Evolutionary conservation across 2,329 filamentous ascomycete species (phyloP).

Genomic region (Ophiocordyceps camponoti-floridani): DNA sequence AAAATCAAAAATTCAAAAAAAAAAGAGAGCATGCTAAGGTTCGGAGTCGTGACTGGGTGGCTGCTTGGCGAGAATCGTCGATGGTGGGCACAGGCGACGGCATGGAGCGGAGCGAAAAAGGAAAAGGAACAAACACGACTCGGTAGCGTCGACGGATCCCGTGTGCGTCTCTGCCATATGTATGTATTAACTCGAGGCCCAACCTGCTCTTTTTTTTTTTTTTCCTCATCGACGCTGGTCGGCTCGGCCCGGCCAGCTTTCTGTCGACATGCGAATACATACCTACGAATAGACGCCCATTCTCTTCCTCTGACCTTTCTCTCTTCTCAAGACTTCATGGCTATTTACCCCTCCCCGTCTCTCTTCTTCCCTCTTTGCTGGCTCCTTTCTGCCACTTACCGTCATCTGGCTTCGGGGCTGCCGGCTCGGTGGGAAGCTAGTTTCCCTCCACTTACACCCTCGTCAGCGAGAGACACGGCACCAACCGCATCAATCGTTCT

Average conservation of each 20-base stretch:
- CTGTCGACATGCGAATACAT: neutral
- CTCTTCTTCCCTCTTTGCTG: slow-evolving; percentile 2
- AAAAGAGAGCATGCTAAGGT: neutral
- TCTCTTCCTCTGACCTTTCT: slow-evolving; percentile 17
- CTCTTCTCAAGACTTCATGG: slow-evolving; percentile 6
- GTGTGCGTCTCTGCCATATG: neutral
- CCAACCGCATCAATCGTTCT: neutral
- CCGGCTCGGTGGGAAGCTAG: neutral
- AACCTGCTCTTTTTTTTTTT: neutral
- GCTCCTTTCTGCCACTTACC: neutral
- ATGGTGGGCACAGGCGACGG: neutral
- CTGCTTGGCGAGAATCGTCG: neutral
- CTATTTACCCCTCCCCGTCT: neutral
- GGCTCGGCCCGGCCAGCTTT: neutral
- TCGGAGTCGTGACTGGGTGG: neutral
- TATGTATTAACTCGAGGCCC: neutral
- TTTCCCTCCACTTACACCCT: too few species aligned
- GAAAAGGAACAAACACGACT: neutral
- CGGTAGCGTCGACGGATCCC: neutral
- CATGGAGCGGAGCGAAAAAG: neutral
- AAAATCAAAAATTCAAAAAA: neutral
- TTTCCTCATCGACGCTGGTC: neutral
- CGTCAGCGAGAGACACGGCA: too few species aligned
- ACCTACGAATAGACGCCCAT: slow-evolving; percentile 19
- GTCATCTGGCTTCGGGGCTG: neutral